A percentile compares a stretch with the other conserved stretches of the same genome.
Evolutionary conservation across 495 filamentous ascomycete species (phyloP).

Genomic region (Aspergillus carlsbadensis): DNA sequence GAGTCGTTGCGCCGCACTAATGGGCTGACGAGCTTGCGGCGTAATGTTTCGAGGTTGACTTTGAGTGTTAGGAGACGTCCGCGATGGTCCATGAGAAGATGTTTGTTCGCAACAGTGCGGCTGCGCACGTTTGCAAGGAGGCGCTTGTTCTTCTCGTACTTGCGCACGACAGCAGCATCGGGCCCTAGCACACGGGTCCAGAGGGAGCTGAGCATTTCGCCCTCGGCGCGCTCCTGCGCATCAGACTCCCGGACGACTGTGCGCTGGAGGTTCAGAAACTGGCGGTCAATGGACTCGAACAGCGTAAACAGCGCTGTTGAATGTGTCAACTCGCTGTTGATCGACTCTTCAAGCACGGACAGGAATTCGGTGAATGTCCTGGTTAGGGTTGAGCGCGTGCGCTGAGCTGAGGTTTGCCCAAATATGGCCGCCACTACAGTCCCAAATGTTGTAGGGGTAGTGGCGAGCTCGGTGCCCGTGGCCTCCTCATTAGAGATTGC

Average conservation of each 20-base stretch:
- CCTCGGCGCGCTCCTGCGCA: conserved; percentile 73
- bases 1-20: conserved; percentile 68
- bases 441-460: conserved; percentile 64
- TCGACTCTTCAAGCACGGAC: conserved; percentile 81
- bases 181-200: conserved; percentile 82
- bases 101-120: conserved; percentile 83
- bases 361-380: conserved; percentile 87
- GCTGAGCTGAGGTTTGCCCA: conserved; percentile 74
- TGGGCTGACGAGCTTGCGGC: conserved; percentile 76
- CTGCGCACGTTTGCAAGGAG: conserved; percentile 73
- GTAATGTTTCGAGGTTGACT: conserved; percentile 72
- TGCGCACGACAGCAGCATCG: conserved; percentile 66
- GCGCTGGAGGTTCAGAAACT: conserved; percentile 83
- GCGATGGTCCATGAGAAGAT: conserved; percentile 79
- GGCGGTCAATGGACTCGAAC: conserved; percentile 83
- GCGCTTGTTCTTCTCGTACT: conserved; percentile 83
- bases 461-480: conserved; percentile 36
- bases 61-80: conserved; percentile 75
- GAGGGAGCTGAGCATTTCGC: conserved; percentile 75
- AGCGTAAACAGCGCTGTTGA: conserved; percentile 73
- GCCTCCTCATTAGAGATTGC: conserved; percentile 30
- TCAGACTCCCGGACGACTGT: conserved; percentile 82
- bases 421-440: conserved; percentile 65
- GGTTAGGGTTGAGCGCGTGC: conserved; percentile 74
- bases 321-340: conserved; percentile 76